Evolutionary conservation across 2,329 filamentous ascomycete species (phyloP).

Genomic region (Cytospora paraplurivora): DNA sequence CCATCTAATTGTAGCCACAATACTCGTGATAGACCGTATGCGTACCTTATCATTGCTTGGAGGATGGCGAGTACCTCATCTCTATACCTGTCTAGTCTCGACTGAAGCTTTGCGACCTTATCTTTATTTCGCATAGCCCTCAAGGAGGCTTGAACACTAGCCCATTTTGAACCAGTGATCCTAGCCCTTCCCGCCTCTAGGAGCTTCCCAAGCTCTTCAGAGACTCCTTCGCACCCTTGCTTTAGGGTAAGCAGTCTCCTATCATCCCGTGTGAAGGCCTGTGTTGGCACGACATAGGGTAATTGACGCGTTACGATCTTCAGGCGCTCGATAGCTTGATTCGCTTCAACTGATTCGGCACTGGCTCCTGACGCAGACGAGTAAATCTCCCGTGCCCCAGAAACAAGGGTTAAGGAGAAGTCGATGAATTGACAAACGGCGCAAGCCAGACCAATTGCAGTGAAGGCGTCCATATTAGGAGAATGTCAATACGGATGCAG

Average conservation of each 20-base stretch:
- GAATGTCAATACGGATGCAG: not conserved
- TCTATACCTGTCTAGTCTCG: slow-evolving; percentile 6
- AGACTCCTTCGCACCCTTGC: not conserved
- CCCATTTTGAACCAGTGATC: not conserved
- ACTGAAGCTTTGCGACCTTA: not conserved
- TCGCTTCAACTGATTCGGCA: not conserved
- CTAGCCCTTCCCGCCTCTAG: not conserved
- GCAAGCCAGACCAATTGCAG: slow-evolving; percentile 5
- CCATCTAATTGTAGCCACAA: not conserved
- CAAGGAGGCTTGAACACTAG: not conserved
- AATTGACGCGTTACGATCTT: slow-evolving; percentile 2
- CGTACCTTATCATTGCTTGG: slow-evolving; percentile 9
- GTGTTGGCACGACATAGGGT: not conserved
- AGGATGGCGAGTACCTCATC: not conserved
- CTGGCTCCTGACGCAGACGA: not conserved
- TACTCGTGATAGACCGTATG: not conserved
- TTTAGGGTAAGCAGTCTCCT: slow-evolving; percentile 2
- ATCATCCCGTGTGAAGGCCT: not conserved
- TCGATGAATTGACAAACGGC: slow-evolving; percentile 4
- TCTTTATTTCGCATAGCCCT: not conserved
- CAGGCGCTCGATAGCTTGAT: not conserved
- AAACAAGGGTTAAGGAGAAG: slow-evolving; percentile 6
- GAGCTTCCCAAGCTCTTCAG: not conserved
- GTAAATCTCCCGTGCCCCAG: slow-evolving; percentile 11
- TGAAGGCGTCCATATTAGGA: not conserved